phyloP scores from a whole-genome alignment of 129 eudicot genomes.

The Tagetes patula region DNA sequence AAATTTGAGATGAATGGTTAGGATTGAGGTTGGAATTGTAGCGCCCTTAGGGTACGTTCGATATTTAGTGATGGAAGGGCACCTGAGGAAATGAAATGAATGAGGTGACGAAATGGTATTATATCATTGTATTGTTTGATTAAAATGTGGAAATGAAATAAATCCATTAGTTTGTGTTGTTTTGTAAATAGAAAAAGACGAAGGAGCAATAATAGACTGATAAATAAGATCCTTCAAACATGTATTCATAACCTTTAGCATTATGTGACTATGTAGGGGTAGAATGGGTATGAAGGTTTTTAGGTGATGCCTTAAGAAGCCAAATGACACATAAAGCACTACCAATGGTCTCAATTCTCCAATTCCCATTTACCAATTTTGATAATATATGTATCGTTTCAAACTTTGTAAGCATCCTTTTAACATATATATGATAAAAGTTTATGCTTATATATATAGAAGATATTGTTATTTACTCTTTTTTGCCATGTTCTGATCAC shows the following conservation, averaged over 20 bases:
- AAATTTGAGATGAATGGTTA: no score
- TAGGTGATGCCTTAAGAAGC: conserved; percentile 22
- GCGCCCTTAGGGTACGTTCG: no score
- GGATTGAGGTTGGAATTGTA: no score
- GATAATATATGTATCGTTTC: neutral
- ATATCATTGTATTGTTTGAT: no score
- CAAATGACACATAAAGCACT: conserved; percentile 37
- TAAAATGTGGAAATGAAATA: no score
- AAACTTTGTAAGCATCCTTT: neutral
- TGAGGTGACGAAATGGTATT: no score
- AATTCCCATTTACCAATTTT: conserved; percentile 6
- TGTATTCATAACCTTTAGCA: neutral
- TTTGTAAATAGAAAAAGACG: no score
- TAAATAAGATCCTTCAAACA: neutral
- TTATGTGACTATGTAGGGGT: conserved; percentile 20
- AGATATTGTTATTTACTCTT: neutral
- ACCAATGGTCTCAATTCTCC: conserved; percentile 28
- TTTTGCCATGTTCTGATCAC: neutral
- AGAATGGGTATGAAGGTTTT: conserved; percentile 16
- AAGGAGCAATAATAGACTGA: no score
- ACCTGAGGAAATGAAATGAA: no score
- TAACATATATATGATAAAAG: neutral
- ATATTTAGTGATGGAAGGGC: no score
- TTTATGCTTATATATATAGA: neutral
- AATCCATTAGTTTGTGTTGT: no score